Base-by-base conservation (phyloP, 306 rosid genomes). In the Citrullus colocynthis region DNA sequence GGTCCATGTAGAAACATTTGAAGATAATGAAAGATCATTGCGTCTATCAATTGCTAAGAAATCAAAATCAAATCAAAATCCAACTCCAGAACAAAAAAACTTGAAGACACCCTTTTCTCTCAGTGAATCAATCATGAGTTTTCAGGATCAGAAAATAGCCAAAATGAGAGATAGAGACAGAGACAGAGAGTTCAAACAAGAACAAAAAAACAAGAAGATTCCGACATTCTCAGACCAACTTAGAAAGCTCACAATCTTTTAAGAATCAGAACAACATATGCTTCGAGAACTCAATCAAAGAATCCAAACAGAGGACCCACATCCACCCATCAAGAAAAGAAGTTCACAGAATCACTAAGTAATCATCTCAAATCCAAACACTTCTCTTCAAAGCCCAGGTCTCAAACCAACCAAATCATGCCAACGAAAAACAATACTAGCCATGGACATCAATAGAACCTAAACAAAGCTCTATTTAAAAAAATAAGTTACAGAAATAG, bases 261-360 rank as follows among this genome's bases (percentile, higher is more conserved):
- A 85, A 85, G 87, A 74, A 81, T 85, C 85, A 84, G 87, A 74
- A 77, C 90, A 49, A 81, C 80, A 83, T 84, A 89, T 75, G 78
- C 80, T 80, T 71, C 74, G 80, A 83, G 76, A 90, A 83, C 88
- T 82, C 86, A 82, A 80, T 84, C 80, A 77, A 80, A 21, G 83
- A 81, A 87, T 89, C 92, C 82, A 85, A 88, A 70, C 88, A 88
- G 58, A 87, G 97, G 93, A 42, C 96, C 98, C 96, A 93, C 97
- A 74, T 41, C 81, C 76, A 83, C 84, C 84, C 82, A 85, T 80
- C 80, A 75, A 83, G 85, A 81, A 82, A 78, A n/a, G 17, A 28
- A 36, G 39, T 13, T 82, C 84, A 60, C 78, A 70, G 30, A 79
- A 80, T 80, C 63, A 60, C 70, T 49, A 67, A 82, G n/a, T 78